A percentile compares a stretch with the other conserved stretches of the same genome.
phyloP scores from a whole-genome alignment of 768 basidiomycete species.

The Termitomyces eurrhizus region DNA sequence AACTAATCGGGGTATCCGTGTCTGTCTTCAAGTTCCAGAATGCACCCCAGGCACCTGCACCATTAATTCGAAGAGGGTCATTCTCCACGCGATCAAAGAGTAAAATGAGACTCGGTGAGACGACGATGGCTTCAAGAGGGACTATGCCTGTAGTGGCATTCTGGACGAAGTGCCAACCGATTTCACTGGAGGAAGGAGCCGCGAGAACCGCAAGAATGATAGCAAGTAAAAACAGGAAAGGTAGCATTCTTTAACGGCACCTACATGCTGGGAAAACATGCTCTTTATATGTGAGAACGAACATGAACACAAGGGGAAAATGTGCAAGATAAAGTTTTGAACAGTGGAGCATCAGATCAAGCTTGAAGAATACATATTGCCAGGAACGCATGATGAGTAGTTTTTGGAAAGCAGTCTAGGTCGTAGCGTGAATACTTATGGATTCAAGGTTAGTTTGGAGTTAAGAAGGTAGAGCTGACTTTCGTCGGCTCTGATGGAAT shows the following conservation, averaged over 20 bases:
- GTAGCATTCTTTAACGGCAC: neutral
- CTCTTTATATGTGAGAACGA: neutral
- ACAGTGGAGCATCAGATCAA: neutral
- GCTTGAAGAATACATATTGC: too few species aligned
- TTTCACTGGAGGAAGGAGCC: constrained; percentile 4
- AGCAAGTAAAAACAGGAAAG: neutral
- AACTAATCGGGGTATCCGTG: constrained; percentile 28
- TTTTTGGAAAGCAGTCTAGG: neutral
- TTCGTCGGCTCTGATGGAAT: neutral
- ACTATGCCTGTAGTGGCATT: constrained; percentile 23
- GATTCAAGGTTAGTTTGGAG: neutral
- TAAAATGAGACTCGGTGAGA: constrained; percentile 22
- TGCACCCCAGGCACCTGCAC: constrained; percentile 43
- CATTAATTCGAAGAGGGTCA: constrained; percentile 37
- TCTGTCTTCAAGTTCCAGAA: constrained; percentile 39
- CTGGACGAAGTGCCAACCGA: constrained; percentile 22
- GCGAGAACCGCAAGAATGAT: neutral
- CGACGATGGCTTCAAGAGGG: constrained; percentile 22
- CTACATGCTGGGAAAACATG: too few species aligned
- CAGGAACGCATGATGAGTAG: neutral
- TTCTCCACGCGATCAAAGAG: constrained; percentile 24
- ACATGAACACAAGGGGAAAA: too few species aligned
- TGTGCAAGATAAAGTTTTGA: neutral
- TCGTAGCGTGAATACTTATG: neutral
- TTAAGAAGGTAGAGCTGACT: neutral